phyloP scores from a whole-genome alignment of 768 basidiomycete species.

The Botryobasidium botryosum region DNA sequence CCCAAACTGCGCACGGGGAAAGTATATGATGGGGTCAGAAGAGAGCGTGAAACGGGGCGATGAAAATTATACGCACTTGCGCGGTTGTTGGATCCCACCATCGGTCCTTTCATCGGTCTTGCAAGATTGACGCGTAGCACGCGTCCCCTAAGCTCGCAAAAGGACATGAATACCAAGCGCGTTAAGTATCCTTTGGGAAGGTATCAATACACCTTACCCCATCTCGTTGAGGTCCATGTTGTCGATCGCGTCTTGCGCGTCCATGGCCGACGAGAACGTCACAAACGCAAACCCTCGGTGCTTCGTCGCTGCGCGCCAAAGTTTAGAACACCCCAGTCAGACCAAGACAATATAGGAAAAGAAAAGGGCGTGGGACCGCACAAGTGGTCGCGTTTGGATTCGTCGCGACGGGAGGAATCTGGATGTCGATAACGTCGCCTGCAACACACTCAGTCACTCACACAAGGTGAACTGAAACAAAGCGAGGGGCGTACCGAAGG shows the following conservation, averaged over 20 bases:
- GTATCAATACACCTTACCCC: too few species aligned
- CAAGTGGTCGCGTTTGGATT: slow-evolving; percentile 23
- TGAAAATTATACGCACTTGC: slow-evolving; percentile 36
- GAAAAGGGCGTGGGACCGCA: too few species aligned
- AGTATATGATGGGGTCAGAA: neutral
- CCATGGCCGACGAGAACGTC: slow-evolving; percentile 59
- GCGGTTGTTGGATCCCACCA: slow-evolving; percentile 48
- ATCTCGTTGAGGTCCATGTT: slow-evolving; percentile 96
- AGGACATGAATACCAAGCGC: neutral
- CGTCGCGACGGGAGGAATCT: slow-evolving; percentile 64
- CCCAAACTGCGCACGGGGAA: slow-evolving; percentile 53
- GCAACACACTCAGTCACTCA: slow-evolving; percentile 6
- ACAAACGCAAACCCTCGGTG: slow-evolving; percentile 92
- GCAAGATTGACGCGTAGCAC: slow-evolving; percentile 76
- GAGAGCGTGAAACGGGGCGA: slow-evolving; percentile 2
- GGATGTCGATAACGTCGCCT: slow-evolving; percentile 90
- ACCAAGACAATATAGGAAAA: neutral
- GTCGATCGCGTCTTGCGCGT: slow-evolving; percentile 94
- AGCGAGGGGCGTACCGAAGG: neutral
- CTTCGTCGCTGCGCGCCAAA: slow-evolving; percentile 23
- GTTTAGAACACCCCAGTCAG: slow-evolving; percentile 1
- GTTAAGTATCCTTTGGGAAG: too few species aligned
- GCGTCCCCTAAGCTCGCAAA: slow-evolving; percentile 26
- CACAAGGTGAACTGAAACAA: slow-evolving; percentile 1
- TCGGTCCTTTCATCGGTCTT: slow-evolving; percentile 55